phyloP scores from a whole-genome alignment of 2,329 filamentous ascomycete species.

The Metarhizium rileyi region DNA sequence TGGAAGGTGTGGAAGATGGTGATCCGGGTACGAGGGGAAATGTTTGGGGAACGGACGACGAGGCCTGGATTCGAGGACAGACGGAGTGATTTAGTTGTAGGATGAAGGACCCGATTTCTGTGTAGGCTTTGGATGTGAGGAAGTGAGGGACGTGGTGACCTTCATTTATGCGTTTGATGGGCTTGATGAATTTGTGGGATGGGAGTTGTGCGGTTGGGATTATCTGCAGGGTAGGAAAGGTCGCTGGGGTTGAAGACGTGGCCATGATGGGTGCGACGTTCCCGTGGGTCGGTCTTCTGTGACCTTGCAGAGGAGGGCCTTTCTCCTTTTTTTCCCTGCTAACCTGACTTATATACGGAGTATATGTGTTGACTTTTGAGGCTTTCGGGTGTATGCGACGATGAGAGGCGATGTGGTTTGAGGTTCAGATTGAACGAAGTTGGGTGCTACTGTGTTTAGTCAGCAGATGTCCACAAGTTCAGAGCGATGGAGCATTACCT shows the following conservation, averaged over 20 bases:
- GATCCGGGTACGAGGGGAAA: slow-evolving; percentile 31
- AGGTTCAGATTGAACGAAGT: neutral
- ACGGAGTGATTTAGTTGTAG: slow-evolving; percentile 84
- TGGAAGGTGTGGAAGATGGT: slow-evolving; percentile 35
- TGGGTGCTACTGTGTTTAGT: neutral
- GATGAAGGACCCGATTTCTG: slow-evolving; percentile 77
- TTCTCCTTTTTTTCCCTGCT: too few species aligned
- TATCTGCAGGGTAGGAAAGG: slow-evolving; percentile 28
- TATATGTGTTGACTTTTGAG: neutral
- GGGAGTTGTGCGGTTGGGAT: slow-evolving; percentile 36
- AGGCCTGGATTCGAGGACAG: slow-evolving; percentile 55
- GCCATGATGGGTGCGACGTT: neutral
- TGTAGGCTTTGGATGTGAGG: slow-evolving; percentile 71
- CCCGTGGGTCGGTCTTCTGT: neutral
- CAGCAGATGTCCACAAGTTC: neutral
- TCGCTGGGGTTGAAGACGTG: neutral
- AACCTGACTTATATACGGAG: too few species aligned
- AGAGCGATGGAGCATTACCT: neutral
- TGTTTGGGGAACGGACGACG: slow-evolving; percentile 23
- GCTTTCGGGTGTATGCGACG: neutral
- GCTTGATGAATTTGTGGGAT: slow-evolving; percentile 49
- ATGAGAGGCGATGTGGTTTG: neutral
- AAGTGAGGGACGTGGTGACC: slow-evolving; percentile 74
- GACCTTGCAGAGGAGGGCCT: neutral
- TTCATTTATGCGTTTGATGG: slow-evolving; percentile 76